Percentiles rank a stretch among this genome's conserved stretches.
phyloP scores from a whole-genome alignment of 139 green algal species.

The Volvox africanus region DNA sequence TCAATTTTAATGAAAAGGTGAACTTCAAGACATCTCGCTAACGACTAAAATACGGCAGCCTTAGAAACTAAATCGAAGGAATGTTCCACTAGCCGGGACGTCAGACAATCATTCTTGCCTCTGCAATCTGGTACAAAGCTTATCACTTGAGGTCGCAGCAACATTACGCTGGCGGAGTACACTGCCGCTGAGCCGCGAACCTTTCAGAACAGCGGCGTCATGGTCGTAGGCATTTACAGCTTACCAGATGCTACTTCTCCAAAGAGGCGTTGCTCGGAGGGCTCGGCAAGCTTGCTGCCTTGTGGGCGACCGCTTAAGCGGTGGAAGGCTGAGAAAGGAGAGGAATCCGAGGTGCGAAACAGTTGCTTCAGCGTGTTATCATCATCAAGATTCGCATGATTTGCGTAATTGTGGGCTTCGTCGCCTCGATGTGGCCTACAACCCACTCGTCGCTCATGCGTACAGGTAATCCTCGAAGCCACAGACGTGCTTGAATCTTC shows the following conservation, averaged over 20 bases:
- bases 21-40: no score
- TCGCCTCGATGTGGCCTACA: background rate
- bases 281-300: background rate
- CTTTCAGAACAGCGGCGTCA: background rate
- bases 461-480: slow-evolving; percentile 9
- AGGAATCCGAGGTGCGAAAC: slow-evolving; percentile 4
- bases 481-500: background rate
- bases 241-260: background rate
- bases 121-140: no score
- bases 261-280: slow-evolving; percentile 17
- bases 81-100: no score
- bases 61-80: no score
- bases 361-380: background rate
- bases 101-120: no score
- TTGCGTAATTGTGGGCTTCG: background rate
- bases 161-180: no score
- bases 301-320: background rate
- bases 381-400: background rate
- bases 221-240: slow-evolving; percentile 20
- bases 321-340: background rate
- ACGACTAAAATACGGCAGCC: no score
- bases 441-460: background rate
- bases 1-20: no score
- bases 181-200: no score
- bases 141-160: no score